Percentiles rank a stretch among this genome's conserved stretches.
phyloP scores from a whole-genome alignment of 2,329 filamentous ascomycete species.

The Fonsecaea pugnacius region DNA sequence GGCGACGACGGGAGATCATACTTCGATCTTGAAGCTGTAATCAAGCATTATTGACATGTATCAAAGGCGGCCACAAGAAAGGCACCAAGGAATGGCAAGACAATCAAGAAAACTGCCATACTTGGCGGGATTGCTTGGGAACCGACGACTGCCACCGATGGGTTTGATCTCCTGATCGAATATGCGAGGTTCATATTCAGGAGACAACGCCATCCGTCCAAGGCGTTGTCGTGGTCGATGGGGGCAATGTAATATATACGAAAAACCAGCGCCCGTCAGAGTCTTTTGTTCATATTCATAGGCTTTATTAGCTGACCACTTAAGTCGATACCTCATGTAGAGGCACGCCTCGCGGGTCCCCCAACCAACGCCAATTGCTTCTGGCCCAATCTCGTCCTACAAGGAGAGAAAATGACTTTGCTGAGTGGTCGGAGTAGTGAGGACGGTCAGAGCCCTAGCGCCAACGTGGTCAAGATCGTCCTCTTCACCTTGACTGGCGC shows the following conservation, averaged over 20 bases:
- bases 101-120: not conserved
- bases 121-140: conserved; percentile 1
- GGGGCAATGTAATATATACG: not conserved
- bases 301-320: not conserved
- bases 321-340: not conserved
- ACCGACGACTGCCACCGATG: not conserved
- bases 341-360: not conserved
- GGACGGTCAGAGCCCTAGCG: not conserved
- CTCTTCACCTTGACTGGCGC: conserved; percentile 12
- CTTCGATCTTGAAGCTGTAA: not conserved
- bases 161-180: not conserved
- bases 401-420: not conserved
- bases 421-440: not conserved
- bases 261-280: not conserved
- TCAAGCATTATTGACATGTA: not conserved
- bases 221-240: not conserved
- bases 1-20: not conserved
- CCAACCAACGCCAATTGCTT: not conserved
- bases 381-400: not conserved
- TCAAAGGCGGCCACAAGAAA: not conserved
- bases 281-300: not conserved
- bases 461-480: conserved; percentile 15
- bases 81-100: not conserved
- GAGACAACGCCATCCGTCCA: not conserved
- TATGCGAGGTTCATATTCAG: not conserved